These are phyloP conservation scores for Talaromyces sp. DNA, from an alignment of 2,329 filamentous ascomycete genomes.

Conservation along the genomic window DNA sequence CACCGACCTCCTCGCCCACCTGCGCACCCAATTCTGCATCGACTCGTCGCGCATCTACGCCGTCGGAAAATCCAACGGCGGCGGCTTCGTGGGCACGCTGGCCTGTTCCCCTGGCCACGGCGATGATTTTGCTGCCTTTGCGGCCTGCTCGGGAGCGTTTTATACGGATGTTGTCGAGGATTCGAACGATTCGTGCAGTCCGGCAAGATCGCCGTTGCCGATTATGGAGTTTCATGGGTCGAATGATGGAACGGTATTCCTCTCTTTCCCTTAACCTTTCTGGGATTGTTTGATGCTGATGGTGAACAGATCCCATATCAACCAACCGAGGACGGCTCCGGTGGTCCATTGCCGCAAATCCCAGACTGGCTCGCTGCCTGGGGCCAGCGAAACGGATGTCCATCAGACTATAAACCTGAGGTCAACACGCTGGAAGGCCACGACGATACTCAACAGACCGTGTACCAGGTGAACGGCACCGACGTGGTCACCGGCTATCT, in stretches of 20 bases:
- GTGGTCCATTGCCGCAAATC: constrained; percentile 42
- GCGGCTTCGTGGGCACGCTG: constrained; percentile 44
- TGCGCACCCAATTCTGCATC: constrained; percentile 19
- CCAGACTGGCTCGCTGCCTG: constrained; percentile 34
- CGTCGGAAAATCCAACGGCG: constrained; percentile 45
- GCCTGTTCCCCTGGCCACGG: constrained; percentile 38
- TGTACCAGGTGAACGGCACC: neutral
- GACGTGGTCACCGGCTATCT: neutral
- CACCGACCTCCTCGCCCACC: neutral
- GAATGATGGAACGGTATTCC: constrained; percentile 39
- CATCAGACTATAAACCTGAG: neutral
- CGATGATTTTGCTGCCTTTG: constrained; percentile 42
- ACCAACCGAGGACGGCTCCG: constrained; percentile 22
- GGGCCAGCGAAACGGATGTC: constrained; percentile 17
- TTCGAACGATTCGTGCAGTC: constrained; percentile 23
- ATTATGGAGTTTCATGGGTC: constrained; percentile 49
- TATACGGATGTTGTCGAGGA: constrained; percentile 37
- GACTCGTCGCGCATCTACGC: constrained; percentile 43
- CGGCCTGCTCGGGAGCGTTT: constrained; percentile 42
- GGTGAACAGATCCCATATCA: neutral
- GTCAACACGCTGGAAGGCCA: neutral
- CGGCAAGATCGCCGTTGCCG: constrained; percentile 35
- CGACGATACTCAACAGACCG: neutral
- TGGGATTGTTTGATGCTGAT: constrained; percentile 18
- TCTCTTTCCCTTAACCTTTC: constrained; percentile 31